phyloP scores from a whole-genome alignment of 179 eudicot genomes.

The Beta macrorhiza region DNA sequence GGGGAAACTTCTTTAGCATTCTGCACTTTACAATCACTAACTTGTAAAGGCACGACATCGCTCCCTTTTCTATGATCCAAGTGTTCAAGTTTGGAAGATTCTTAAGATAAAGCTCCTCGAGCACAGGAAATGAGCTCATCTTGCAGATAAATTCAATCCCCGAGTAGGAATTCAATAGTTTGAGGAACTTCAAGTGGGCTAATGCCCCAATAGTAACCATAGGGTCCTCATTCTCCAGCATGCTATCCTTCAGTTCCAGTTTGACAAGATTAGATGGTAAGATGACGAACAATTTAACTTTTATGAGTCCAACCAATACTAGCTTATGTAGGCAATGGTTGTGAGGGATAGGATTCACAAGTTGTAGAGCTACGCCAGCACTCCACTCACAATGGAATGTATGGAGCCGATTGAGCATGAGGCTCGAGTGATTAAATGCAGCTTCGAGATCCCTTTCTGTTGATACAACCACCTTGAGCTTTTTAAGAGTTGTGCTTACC shows the following conservation, averaged over 20 bases:
- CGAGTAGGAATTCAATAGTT: neutral
- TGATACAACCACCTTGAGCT: slow-evolving; percentile 22
- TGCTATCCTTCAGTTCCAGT: slow-evolving; percentile 19
- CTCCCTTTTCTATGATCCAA: slow-evolving; percentile 30
- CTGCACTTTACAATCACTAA: slow-evolving; percentile 14
- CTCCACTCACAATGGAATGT: slow-evolving; percentile 26
- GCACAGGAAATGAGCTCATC: slow-evolving; percentile 26
- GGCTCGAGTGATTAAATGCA: slow-evolving; percentile 19
- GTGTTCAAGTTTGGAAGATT: slow-evolving; percentile 15
- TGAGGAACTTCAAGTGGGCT: slow-evolving; percentile 20
- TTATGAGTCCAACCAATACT: slow-evolving; percentile 9
- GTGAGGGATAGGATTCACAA: neutral
- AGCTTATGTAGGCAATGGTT: slow-evolving; percentile 24
- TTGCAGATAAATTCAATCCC: slow-evolving; percentile 12
- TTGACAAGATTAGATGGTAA: slow-evolving; percentile 27
- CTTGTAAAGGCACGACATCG: slow-evolving; percentile 29
- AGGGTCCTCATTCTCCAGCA: neutral
- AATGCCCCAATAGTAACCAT: slow-evolving; percentile 28
- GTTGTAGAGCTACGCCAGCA: neutral
- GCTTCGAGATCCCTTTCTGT: slow-evolving; percentile 11
- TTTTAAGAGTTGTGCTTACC: slow-evolving; percentile 18
- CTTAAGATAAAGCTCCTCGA: neutral
- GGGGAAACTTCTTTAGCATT: slow-evolving; percentile 28
- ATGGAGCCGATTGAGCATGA: slow-evolving; percentile 13
- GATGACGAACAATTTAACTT: neutral